Percentiles rank a stretch among this genome's conserved stretches.
phyloP scores from a whole-genome alignment of 2,329 filamentous ascomycete genomes.

The Xylariales sp. region DNA sequence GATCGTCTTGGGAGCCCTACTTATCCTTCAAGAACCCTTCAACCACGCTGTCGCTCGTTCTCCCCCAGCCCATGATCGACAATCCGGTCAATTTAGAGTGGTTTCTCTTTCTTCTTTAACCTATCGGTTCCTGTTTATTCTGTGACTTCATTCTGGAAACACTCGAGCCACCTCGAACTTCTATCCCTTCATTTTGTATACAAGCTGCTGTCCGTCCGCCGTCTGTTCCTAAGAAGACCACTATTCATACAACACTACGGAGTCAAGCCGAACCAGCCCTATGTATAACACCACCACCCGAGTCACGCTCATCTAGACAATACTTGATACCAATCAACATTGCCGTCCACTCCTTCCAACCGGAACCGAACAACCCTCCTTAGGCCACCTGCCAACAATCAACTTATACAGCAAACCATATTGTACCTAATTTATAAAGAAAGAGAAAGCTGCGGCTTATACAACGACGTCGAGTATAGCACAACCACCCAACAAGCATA shows the following conservation, averaged over 20 bases:
- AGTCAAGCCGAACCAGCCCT: constrained; percentile 16
- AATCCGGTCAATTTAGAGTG: constrained; percentile 21
- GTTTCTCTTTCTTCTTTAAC: constrained; percentile 29
- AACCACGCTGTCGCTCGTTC: constrained; percentile 26
- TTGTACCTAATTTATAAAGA: constrained; percentile 28
- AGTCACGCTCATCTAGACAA: constrained; percentile 24
- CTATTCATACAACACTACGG: constrained; percentile 9
- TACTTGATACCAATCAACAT: constrained; percentile 19
- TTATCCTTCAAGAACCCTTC: constrained; percentile 20
- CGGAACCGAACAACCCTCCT: constrained; percentile 30
- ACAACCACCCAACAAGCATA: too few relatives aligned
- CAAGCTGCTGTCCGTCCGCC: constrained; percentile 19
- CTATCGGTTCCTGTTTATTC: constrained; percentile 29
- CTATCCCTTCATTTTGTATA: constrained; percentile 29
- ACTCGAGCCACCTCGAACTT: constrained; percentile 24
- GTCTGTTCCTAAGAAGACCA: constrained; percentile 13
- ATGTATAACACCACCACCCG: constrained; percentile 26
- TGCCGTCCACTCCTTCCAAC: constrained; percentile 29
- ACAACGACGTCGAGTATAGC: too few relatives aligned
- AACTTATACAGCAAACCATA: constrained; percentile 21
- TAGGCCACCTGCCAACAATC: constrained; percentile 28
- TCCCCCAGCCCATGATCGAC: constrained; percentile 29
- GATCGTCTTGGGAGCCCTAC: constrained; percentile 22
- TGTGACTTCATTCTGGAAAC: constrained; percentile 28
- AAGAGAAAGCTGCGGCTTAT: constrained; percentile 14